Evolutionary conservation across 148 eudicot species (phyloP).

Genomic region (Amaranthus hypochondriacus): DNA sequence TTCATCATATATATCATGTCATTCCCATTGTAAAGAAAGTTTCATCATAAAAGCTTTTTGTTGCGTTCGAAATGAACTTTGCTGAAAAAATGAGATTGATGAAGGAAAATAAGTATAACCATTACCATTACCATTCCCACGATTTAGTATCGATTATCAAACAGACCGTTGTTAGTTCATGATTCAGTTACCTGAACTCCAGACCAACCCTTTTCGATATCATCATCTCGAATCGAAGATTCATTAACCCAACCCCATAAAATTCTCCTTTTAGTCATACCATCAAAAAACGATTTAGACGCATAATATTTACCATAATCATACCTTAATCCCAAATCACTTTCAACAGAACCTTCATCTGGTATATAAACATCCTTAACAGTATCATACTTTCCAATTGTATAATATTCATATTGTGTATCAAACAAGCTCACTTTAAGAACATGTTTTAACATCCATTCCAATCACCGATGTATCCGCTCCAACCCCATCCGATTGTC

Average conservation of each 20-base stretch:
- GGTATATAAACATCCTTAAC: conserved; percentile 22
- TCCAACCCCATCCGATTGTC: not conserved
- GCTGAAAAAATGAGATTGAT: not conserved
- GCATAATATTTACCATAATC: conserved; percentile 48
- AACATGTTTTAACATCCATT: conserved; percentile 28
- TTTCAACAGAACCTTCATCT: conserved; percentile 24
- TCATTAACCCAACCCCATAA: conserved; percentile 41
- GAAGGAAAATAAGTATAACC: not conserved
- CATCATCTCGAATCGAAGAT: conserved; percentile 22
- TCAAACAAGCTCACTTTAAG: conserved; percentile 34
- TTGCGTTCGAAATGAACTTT: no score
- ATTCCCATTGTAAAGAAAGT: not conserved
- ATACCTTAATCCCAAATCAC: conserved; percentile 20
- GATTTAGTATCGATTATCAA: not conserved
- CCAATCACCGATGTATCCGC: conserved; percentile 25
- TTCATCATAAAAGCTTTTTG: not conserved
- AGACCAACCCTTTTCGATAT: conserved; percentile 36
- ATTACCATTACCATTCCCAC: no score
- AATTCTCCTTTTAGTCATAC: conserved; percentile 29
- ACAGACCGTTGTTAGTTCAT: not conserved
- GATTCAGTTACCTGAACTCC: conserved; percentile 34
- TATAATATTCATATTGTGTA: conserved; percentile 27
- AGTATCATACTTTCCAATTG: conserved; percentile 35
- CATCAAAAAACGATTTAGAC: conserved; percentile 40
- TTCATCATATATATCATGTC: not conserved